A percentile compares a stretch with the other conserved stretches of the same genome.
phyloP scores from a whole-genome alignment of 2,329 filamentous ascomycete genomes.

The Paecilomyces sp. region DNA sequence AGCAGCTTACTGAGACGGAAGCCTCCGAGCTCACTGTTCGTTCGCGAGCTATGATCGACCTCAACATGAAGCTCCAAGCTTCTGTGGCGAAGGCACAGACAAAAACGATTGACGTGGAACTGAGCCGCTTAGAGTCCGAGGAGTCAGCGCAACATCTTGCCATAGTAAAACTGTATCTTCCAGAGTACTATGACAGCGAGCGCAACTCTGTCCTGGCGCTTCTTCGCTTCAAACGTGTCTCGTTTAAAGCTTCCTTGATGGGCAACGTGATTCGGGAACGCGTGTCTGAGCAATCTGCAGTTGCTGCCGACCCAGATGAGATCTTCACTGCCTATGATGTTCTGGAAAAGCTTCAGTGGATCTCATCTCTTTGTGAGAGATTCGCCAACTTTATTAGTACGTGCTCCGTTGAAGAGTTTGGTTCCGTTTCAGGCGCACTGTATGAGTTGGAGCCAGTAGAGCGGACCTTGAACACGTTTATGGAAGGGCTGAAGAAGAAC shows the following conservation, averaged over 20 bases:
- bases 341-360: slow-evolving; percentile 77
- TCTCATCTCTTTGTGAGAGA: slow-evolving; percentile 73
- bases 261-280: slow-evolving; percentile 73
- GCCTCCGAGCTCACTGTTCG: slow-evolving; percentile 83
- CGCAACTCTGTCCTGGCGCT: slow-evolving; percentile 82
- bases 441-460: slow-evolving; percentile 91
- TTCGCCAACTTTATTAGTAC: slow-evolving; percentile 74
- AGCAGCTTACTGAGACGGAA: slow-evolving; percentile 86
- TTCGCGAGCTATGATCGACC: slow-evolving; percentile 90
- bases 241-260: slow-evolving; percentile 78
- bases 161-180: slow-evolving; percentile 83
- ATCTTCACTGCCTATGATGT: slow-evolving; percentile 73
- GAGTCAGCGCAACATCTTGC: slow-evolving; percentile 82
- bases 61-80: slow-evolving; percentile 88
- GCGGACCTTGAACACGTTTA: slow-evolving; percentile 77
- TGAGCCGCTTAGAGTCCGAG: slow-evolving; percentile 78
- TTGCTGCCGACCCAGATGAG: slow-evolving; percentile 63
- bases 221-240: slow-evolving; percentile 77
- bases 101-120: slow-evolving; percentile 88
- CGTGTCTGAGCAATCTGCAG: slow-evolving; percentile 59
- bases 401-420: slow-evolving; percentile 72
- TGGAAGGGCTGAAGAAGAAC: slow-evolving; percentile 74
- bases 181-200: slow-evolving; percentile 73
- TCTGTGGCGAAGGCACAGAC: slow-evolving; percentile 86
- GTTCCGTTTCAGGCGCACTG: slow-evolving; percentile 67